Base-by-base conservation (phyloP, 495 filamentous ascomycete genomes). In the Sporormia fimetaria region DNA sequence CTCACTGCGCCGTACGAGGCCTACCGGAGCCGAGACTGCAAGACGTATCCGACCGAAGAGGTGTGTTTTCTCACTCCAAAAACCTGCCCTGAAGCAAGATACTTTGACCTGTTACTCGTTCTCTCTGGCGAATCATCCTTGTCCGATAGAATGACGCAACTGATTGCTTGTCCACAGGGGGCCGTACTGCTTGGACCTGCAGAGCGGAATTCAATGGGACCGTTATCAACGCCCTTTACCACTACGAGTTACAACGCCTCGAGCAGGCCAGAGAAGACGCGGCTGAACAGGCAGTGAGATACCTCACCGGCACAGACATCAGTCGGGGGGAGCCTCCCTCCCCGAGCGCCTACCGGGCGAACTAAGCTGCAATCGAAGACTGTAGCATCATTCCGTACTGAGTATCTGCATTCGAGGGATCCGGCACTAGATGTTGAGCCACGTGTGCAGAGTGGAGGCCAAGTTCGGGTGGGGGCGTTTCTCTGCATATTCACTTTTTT, bases 171-270 rank as follows among this genome's bases (percentile, higher is more conserved):
- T 32, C 12, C 11, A 44, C 16, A 56, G 52, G 52, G 29, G 52
- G 52, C 21, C 52, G 52, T 21, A 56, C 52, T 4, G 52, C 52
- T 9, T 56, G 52, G 52, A 48, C 48, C 21, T 40, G 43, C 40
- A 24, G 41, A 12, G 48, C 36, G 7, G 33, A 29, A 14, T 20
- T 56, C 32, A 11, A 38, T 6, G 52, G 49, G 7, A 26, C 9
- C 12, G n/a, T n/a, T n/a, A n/a, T n/a, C n/a, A n/a, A n/a, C n/a
- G n/a, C n/a, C n/a, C n/a, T n/a, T n/a, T n/a, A n/a, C n/a, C n/a
- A n/a, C n/a, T n/a, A n/a, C n/a, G n/a, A n/a, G n/a, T n/a, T n/a
- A n/a, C n/a, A n/a, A n/a, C n/a, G n/a, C n/a, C n/a, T n/a, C n/a
- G 34, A 48, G 12, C 44, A 48, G 32, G 46, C 51, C 3, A 37